A percentile compares a stretch with the other conserved stretches of the same genome.
phyloP scores from a whole-genome alignment of 2,329 filamentous ascomycete genomes.

The Xylaria arbuscula region DNA sequence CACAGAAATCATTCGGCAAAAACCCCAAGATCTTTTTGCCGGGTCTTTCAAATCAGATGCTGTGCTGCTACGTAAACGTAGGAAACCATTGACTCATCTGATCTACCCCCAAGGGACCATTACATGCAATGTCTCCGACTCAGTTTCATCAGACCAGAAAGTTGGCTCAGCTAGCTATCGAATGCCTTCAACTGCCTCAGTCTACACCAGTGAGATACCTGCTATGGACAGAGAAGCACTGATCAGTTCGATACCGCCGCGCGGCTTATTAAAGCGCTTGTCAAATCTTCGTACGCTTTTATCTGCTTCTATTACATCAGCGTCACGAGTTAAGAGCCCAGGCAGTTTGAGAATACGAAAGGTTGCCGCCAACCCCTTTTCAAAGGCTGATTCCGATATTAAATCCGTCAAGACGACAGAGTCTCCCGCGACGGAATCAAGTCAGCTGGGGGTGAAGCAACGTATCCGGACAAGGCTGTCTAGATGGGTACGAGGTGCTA shows the following conservation, averaged over 20 bases:
- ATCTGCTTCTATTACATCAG: constrained; percentile 27
- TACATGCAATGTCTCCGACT: constrained; percentile 7
- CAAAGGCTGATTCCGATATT: constrained; percentile 32
- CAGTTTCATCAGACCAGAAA: constrained; percentile 13
- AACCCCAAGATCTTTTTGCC: constrained; percentile 45
- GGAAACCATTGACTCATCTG: constrained; percentile 32
- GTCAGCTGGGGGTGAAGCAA: constrained; percentile 37
- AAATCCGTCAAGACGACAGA: constrained; percentile 25
- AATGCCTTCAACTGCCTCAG: constrained; percentile 21
- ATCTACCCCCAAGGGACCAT: constrained; percentile 17
- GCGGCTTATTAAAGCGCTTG: constrained; percentile 43
- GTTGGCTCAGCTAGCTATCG: constrained; percentile 17
- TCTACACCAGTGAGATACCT: constrained; percentile 25
- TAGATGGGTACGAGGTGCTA: constrained; percentile 47
- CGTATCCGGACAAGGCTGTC: constrained; percentile 45
- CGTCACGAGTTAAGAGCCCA: constrained; percentile 1
- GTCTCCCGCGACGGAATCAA: constrained; percentile 24
- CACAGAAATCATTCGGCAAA: constrained; percentile 37
- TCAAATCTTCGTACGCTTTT: constrained; percentile 45
- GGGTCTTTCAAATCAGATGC: constrained; percentile 38
- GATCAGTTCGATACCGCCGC: constrained; percentile 34
- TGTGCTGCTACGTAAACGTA: constrained; percentile 34
- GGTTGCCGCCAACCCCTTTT: constrained; percentile 21
- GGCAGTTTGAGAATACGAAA: constrained; percentile 22
- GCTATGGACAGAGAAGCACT: constrained; percentile 19